These are phyloP conservation scores for Triglochin maritima DNA, from an alignment of 106 monocot species.

Conservation along the genomic window DNA sequence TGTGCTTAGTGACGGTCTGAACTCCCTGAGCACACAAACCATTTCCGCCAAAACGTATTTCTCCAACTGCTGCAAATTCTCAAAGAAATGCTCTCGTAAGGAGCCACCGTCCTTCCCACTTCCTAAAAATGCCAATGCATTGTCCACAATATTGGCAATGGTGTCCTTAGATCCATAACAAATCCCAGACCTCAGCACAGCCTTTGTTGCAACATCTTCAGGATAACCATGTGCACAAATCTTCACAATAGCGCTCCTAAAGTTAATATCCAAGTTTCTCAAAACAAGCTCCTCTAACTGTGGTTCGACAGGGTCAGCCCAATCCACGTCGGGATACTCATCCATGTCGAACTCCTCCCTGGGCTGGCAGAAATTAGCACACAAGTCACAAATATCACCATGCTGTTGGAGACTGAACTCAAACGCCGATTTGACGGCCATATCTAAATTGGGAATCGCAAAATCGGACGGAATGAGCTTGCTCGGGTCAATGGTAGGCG, in stretches of 20 bases:
- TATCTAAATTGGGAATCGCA: conserved; percentile 31
- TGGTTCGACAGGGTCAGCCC: conserved; percentile 47
- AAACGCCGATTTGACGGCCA: conserved; percentile 25
- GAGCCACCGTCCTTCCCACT: conserved; percentile 37
- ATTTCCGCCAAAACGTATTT: conserved; percentile 56
- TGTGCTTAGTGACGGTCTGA: conserved; percentile 51
- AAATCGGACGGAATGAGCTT: conserved; percentile 9
- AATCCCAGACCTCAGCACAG: conserved; percentile 41
- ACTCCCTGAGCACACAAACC: conserved; percentile 53
- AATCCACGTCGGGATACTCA: conserved; percentile 46
- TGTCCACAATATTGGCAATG: conserved; percentile 57
- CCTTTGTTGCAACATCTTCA: conserved; percentile 47
- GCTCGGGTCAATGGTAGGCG: conserved; percentile 32
- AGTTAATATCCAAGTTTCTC: conserved; percentile 42
- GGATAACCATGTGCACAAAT: conserved; percentile 53
- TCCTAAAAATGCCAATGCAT: conserved; percentile 43
- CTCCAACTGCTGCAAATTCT: conserved; percentile 58
- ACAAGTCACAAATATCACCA: conserved; percentile 29
- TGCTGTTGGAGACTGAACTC: conserved; percentile 31
- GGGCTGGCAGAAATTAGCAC: conserved; percentile 8
- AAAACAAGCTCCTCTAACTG: conserved; percentile 65
- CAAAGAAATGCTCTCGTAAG: conserved; percentile 24
- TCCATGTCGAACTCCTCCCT: conserved; percentile 29
- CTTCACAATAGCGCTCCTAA: conserved; percentile 44
- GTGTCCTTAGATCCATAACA: conserved; percentile 50